Percentiles rank a stretch among this genome's conserved stretches.
Conservation (phyloP, 306 rosid species). For the Vigna mungo region DNA sequence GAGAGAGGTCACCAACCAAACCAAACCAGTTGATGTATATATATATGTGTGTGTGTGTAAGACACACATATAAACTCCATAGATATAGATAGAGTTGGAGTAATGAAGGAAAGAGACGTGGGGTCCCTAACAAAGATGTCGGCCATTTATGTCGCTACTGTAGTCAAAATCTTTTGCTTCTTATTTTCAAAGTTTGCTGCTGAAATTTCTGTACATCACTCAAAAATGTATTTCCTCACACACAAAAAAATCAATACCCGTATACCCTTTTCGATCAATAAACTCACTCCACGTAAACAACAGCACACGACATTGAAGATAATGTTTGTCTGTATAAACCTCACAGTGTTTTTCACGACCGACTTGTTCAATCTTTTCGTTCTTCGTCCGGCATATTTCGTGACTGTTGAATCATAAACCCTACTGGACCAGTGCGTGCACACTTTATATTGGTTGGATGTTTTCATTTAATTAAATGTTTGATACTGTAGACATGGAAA, state of each 20-base stretch:
- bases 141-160: constrained; percentile 57
- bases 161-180: constrained; percentile 48
- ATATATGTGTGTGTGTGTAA: no score
- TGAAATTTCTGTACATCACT: not conserved
- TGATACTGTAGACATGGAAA: not conserved
- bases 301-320: not conserved
- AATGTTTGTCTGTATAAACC: no score
- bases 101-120: constrained; percentile 28
- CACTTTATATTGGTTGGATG: not conserved
- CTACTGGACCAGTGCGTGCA: not conserved
- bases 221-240: not conserved
- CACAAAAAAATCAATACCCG: not conserved
- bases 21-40: no score
- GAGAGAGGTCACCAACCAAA: constrained; percentile 51
- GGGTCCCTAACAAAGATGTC: constrained; percentile 49
- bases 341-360: not conserved
- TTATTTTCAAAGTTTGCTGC: constrained; percentile 50
- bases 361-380: not conserved
- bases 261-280: not conserved
- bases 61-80: not conserved
- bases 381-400: not conserved
- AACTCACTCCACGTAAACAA: not conserved
- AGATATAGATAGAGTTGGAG: no score
- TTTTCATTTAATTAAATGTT: not conserved
- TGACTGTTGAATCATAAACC: not conserved